Conservation (phyloP, 495 filamentous ascomycete species). For the Cudoniella acicularis region DNA sequence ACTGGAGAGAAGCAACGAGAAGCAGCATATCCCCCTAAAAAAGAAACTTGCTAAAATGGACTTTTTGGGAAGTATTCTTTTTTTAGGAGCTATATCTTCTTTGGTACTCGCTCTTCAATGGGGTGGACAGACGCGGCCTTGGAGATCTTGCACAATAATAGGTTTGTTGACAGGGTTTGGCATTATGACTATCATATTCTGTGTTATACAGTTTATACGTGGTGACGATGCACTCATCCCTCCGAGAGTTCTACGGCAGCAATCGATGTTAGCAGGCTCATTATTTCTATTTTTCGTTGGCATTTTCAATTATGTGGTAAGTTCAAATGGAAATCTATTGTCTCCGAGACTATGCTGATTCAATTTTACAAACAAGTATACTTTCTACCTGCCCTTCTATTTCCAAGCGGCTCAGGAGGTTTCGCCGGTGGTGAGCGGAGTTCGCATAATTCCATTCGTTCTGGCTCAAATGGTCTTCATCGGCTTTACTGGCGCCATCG, state of each 20-base stretch:
- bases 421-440: not conserved
- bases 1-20: not conserved
- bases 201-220: not conserved
- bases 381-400: not conserved
- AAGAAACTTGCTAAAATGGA: not conserved
- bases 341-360: too few species aligned
- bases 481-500: not conserved
- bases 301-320: not conserved
- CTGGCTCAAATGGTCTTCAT: not conserved
- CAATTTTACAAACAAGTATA: not conserved
- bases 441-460: not conserved
- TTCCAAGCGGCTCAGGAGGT: not conserved
- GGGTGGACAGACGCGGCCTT: not conserved
- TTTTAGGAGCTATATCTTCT: not conserved
- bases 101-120: not conserved
- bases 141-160: not conserved
- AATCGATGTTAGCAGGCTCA: not conserved
- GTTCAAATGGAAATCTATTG: not conserved
- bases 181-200: not conserved
- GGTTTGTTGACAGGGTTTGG: not conserved
- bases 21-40: too few species aligned
- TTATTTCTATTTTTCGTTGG: not conserved
- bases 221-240: not conserved
- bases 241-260: not conserved
- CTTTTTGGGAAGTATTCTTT: not conserved